A percentile compares a stretch with the other conserved stretches of the same genome.
phyloP scores from a whole-genome alignment of 768 basidiomycete genomes.

The Lactarius trivialis region DNA sequence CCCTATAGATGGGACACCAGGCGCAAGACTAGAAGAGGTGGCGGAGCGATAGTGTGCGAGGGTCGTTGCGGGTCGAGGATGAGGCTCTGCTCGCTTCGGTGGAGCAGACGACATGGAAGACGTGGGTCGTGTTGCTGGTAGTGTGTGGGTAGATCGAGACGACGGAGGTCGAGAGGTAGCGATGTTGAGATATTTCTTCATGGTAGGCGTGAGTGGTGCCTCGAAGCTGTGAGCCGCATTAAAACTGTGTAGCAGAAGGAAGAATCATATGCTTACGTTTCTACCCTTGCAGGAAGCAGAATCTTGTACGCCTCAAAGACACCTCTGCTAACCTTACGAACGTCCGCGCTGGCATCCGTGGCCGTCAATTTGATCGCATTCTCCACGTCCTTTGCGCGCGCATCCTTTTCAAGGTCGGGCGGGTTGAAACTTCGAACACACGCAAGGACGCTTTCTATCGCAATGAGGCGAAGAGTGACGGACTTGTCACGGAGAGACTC shows the following conservation, averaged over 20 bases:
- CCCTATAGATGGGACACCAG: not conserved
- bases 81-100: constrained; percentile 3
- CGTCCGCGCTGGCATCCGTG: constrained; percentile 68
- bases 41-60: constrained; percentile 10
- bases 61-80: constrained; percentile 19
- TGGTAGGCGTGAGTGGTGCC: constrained; percentile 65
- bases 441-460: constrained; percentile 57
- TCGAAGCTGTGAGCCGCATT: constrained; percentile 47
- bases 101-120: constrained; percentile 14
- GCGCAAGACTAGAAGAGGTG: constrained; percentile 9
- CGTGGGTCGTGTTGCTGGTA: constrained; percentile 13
- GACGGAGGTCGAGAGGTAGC: constrained; percentile 18
- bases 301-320: constrained; percentile 73
- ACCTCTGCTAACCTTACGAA: constrained; percentile 60
- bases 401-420: constrained; percentile 68
- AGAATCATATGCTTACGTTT: constrained; percentile 42
- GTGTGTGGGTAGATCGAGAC: constrained; percentile 11
- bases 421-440: constrained; percentile 74
- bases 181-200: constrained; percentile 34
- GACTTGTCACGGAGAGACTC: constrained; percentile 66
- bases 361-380: constrained; percentile 58
- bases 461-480: constrained; percentile 50
- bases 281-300: constrained; percentile 60
- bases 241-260: constrained; percentile 7
- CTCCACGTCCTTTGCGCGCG: constrained; percentile 60